phyloP scores from a whole-genome alignment of 2,329 filamentous ascomycete genomes.

The Didymellaceae sp. region DNA sequence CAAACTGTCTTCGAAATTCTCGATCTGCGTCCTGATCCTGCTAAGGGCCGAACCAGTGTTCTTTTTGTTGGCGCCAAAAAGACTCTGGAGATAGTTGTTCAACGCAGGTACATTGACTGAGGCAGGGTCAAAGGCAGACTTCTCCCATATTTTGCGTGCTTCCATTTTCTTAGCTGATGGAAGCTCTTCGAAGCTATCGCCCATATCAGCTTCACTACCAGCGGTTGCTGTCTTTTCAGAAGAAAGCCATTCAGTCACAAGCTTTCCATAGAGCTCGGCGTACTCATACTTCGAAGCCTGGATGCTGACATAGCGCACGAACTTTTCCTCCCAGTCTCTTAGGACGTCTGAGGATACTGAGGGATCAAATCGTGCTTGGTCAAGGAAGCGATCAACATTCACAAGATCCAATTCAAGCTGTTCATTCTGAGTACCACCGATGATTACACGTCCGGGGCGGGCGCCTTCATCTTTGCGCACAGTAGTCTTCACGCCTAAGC shows the following conservation, averaged over 20 bases:
- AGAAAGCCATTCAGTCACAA: conserved; percentile 47
- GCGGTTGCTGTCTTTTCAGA: conserved; percentile 31
- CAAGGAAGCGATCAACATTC: conserved; percentile 46
- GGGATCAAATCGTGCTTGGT: conserved; percentile 46
- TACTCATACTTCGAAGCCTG: conserved; percentile 48
- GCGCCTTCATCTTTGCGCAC: conserved; percentile 14
- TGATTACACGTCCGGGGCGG: conserved; percentile 26
- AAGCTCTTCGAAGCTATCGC: conserved; percentile 41
- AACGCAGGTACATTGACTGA: conserved; percentile 30
- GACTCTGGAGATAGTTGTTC: conserved; percentile 29
- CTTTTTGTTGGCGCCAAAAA: conserved; percentile 34
- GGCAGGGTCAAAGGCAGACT: conserved; percentile 39
- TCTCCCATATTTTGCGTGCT: conserved; percentile 40
- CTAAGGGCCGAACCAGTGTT: conserved; percentile 22
- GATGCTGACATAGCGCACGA: conserved; percentile 40
- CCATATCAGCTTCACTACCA: conserved; percentile 35
- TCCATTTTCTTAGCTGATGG: conserved; percentile 40
- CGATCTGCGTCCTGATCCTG: conserved; percentile 26
- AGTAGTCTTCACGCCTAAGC: conserved; percentile 33
- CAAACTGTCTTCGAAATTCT: conserved; percentile 31
- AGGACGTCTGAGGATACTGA: conserved; percentile 44
- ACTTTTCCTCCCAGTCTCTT: conserved; percentile 39
- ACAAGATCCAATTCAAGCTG: conserved; percentile 37
- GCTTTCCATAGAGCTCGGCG: conserved; percentile 44
- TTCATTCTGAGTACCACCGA: conserved; percentile 25